These are phyloP conservation scores for Davidsoniella eucalypti DNA, from an alignment of 2,329 filamentous ascomycete genomes.

Conservation along the genomic window DNA sequence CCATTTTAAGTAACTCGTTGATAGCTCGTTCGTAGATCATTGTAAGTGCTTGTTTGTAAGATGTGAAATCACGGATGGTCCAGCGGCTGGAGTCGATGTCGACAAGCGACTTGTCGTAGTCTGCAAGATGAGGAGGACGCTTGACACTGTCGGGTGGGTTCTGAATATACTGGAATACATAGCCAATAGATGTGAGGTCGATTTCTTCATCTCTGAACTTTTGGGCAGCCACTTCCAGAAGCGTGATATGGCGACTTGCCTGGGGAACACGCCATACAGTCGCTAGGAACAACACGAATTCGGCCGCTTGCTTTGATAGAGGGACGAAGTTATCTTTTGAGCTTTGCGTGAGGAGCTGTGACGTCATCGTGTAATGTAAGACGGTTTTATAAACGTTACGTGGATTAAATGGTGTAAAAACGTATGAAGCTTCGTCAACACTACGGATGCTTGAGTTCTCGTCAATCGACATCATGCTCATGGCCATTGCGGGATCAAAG, in stretches of 20 bases:
- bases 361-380: conserved; percentile 56
- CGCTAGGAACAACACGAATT: conserved; percentile 71
- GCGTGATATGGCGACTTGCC: conserved; percentile 60
- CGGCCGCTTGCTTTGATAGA: conserved; percentile 62
- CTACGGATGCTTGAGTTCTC: conserved; percentile 33
- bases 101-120: conserved; percentile 32
- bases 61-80: conserved; percentile 50
- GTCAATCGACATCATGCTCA: conserved; percentile 48
- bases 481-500: conserved; percentile 24
- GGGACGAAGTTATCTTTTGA: conserved; percentile 32
- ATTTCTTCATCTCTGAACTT: conserved; percentile 78
- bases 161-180: conserved; percentile 39
- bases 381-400: conserved; percentile 72
- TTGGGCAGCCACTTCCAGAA: conserved; percentile 70
- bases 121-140: conserved; percentile 39
- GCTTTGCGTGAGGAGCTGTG: conserved; percentile 32
- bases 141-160: conserved; percentile 48
- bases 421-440: conserved; percentile 55
- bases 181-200: conserved; percentile 63
- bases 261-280: conserved; percentile 79
- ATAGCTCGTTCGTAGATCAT: conserved; percentile 67
- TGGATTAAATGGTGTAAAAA: conserved; percentile 76
- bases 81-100: conserved; percentile 45
- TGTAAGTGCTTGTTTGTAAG: conserved; percentile 60
- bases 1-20: conserved; percentile 71